Conservation (phyloP, 1,284 basidiomycete genomes). For the Marasmius sp. region DNA sequence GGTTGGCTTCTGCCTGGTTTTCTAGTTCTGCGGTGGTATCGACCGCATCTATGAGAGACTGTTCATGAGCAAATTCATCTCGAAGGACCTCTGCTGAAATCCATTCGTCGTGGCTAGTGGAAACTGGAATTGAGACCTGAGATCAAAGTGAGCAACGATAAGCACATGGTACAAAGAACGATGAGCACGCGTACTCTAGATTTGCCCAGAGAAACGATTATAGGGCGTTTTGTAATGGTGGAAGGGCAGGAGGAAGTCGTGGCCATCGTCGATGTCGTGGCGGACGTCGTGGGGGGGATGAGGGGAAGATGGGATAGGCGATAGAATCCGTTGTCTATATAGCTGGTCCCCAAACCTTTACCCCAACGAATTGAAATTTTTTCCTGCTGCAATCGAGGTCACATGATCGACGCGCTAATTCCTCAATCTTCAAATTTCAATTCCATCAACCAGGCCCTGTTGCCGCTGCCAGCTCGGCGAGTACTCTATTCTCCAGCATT, state of each 20-base stretch:
- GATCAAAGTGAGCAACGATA: conserved; percentile 9
- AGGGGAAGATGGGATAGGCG: not conserved
- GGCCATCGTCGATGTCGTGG: conserved; percentile 11
- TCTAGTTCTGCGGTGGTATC: conserved; percentile 53
- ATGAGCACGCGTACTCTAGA: conserved; percentile 59
- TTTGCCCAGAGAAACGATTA: conserved; percentile 59
- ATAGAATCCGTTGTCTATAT: not conserved
- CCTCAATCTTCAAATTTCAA: not conserved
- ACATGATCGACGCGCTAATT: conserved; percentile 5
- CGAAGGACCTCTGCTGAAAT: conserved; percentile 85
- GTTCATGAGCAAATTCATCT: conserved; percentile 79
- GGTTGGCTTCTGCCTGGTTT: conserved; percentile 58
- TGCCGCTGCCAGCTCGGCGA: not conserved
- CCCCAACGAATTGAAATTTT: conserved; percentile 8
- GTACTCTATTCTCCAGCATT: no score
- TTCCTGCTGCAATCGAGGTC: conserved; percentile 6
- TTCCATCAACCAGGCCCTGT: not conserved
- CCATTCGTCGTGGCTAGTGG: conserved; percentile 79
- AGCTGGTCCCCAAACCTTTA: conserved; percentile 3
- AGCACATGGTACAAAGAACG: conserved; percentile 16
- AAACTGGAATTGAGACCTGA: conserved; percentile 83
- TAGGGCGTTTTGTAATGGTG: conserved; percentile 58
- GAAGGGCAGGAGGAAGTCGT: conserved; percentile 8
- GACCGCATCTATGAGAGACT: conserved; percentile 54
- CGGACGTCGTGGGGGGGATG: not conserved